A percentile compares a stretch with the other conserved stretches of the same genome.
Conservation (phyloP, 306 rosid genomes). For the Begonia loranthoides region DNA sequence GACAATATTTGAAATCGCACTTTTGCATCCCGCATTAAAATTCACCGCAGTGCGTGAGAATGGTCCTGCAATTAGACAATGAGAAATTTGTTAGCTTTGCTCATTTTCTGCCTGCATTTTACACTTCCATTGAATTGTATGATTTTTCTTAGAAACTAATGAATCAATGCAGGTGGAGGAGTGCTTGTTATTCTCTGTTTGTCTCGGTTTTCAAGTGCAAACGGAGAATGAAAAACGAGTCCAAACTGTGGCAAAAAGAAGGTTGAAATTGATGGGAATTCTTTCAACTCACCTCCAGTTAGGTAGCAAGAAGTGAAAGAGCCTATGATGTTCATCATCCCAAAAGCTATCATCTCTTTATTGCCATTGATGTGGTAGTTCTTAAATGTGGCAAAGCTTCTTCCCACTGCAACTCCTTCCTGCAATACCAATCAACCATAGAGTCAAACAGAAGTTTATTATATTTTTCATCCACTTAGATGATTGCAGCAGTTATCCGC, state of each 20-base stretch:
- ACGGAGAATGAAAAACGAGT: too few species aligned
- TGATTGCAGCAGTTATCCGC: not conserved
- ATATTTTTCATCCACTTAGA: not conserved
- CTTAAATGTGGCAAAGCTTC: conserved; percentile 32
- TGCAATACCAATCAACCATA: conserved; percentile 7
- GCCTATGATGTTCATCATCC: conserved; percentile 41
- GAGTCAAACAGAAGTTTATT: not conserved
- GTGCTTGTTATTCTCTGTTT: too few species aligned
- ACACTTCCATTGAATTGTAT: not conserved
- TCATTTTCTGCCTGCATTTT: not conserved
- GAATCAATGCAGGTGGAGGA: too few species aligned
- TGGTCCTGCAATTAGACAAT: conserved; percentile 20
- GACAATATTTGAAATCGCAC: conserved; percentile 29
- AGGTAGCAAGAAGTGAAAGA: conserved; percentile 42
- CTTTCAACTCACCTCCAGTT: conserved; percentile 18
- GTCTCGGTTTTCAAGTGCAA: too few species aligned
- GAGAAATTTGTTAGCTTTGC: not conserved
- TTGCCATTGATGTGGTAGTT: conserved; percentile 39
- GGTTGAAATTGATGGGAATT: too few species aligned
- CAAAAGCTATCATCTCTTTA: conserved; percentile 46
- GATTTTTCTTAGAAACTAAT: not conserved
- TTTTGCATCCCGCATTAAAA: conserved; percentile 45
- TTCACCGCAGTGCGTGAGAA: conserved; percentile 36
- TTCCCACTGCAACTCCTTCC: conserved; percentile 51
- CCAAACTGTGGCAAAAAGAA: too few species aligned